Evolutionary conservation across 1,139 yeast species (phyloP).

Genomic region (Yamadazyma triangularis): DNA sequence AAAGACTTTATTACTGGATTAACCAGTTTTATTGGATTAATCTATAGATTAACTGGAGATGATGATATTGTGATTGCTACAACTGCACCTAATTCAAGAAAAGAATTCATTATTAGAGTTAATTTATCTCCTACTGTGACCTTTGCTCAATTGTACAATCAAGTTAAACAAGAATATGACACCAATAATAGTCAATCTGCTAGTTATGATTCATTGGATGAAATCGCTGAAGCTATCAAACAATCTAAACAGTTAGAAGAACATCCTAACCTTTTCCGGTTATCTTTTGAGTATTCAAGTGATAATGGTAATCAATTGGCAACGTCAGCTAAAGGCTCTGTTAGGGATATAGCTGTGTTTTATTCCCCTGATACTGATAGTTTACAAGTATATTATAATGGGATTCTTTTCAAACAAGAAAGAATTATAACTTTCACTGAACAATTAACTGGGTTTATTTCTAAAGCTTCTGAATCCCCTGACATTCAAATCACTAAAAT

Average conservation of each 20-base stretch:
- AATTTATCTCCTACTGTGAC: slow-evolving; percentile 49
- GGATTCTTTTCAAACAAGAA: slow-evolving; percentile 65
- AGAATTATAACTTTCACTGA: slow-evolving; percentile 69
- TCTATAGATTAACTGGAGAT: slow-evolving; percentile 85
- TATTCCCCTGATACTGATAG: slow-evolving; percentile 19
- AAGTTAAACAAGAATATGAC: slow-evolving; percentile 41
- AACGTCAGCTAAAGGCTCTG: slow-evolving; percentile 48
- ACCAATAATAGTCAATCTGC: slow-evolving; percentile 29
- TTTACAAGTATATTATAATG: slow-evolving; percentile 59
- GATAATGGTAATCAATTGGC: slow-evolving; percentile 39
- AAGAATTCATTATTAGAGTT: slow-evolving; percentile 59
- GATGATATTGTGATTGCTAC: slow-evolving; percentile 88
- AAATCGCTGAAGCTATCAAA: slow-evolving; percentile 52
- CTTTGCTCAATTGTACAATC: slow-evolving; percentile 48
- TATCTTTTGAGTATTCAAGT: slow-evolving; percentile 54
- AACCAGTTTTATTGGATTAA: slow-evolving; percentile 67
- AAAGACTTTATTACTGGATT: slow-evolving; percentile 49
- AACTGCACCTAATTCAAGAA: slow-evolving; percentile 34
- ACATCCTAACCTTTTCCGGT: slow-evolving; percentile 60
- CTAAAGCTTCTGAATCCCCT: slow-evolving; percentile 25
- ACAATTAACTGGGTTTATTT: slow-evolving; percentile 59
- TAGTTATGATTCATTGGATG: slow-evolving; percentile 48
- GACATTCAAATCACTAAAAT: slow-evolving; percentile 52
- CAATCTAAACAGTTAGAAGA: slow-evolving; percentile 46
- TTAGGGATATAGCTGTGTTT: slow-evolving; percentile 62